Conservation (phyloP, 495 filamentous ascomycete genomes). For the Penicillium manginii region DNA sequence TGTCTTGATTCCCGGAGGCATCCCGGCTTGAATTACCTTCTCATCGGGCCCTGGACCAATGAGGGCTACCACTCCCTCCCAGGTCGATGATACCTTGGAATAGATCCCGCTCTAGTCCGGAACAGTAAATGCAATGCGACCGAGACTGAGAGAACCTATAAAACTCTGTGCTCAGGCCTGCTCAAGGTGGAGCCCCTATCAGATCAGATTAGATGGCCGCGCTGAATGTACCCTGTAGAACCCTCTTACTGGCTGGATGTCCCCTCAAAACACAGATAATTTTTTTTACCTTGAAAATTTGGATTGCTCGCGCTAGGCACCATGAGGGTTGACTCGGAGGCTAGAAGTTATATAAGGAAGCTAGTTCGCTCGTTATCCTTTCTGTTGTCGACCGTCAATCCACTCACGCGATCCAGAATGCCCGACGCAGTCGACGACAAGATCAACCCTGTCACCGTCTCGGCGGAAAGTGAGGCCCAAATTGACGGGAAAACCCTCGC, state of each 20-base stretch:
- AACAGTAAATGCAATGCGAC: background rate
- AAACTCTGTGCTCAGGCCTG: background rate
- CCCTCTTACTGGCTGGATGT: background rate
- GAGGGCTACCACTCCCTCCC: no score
- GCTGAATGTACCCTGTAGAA: background rate
- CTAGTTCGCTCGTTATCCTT: no score
- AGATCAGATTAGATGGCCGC: constrained; percentile 1
- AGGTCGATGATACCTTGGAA: background rate
- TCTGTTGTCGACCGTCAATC: background rate
- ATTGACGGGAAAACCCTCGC: background rate
- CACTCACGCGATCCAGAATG: background rate
- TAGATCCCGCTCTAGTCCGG: background rate
- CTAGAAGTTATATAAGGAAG: background rate
- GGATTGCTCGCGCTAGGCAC: background rate
- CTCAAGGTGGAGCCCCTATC: background rate
- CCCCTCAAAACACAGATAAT: background rate
- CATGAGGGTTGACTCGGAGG: background rate
- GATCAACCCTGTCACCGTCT: background rate
- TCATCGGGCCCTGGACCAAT: no score
- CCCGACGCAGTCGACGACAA: background rate
- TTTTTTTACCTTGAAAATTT: background rate
- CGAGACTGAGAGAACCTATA: background rate
- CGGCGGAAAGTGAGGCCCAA: background rate
- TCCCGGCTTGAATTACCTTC: background rate
- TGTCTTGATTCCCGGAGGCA: background rate